Percentiles rank a stretch among this genome's conserved stretches.
These are phyloP conservation scores for Emmonsiellopsis sp. DNA, from an alignment of 2,329 filamentous ascomycete genomes.

Conservation along the genomic window DNA sequence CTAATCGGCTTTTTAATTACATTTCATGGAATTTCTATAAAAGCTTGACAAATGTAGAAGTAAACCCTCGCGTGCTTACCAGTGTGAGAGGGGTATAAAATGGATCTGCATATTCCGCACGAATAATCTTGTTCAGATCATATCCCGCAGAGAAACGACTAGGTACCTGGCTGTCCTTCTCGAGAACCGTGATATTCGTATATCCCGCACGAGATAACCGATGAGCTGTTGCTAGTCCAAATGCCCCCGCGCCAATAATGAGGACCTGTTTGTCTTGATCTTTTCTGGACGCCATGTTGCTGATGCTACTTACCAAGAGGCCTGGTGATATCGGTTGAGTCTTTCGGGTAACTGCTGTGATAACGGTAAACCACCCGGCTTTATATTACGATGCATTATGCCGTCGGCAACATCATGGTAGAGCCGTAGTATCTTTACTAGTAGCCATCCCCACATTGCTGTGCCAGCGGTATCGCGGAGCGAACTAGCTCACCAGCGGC, in stretches of 20 bases:
- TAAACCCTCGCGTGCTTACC: conserved; percentile 21
- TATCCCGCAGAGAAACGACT: conserved; percentile 47
- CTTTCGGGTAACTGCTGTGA: no score
- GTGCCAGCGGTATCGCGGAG: no score
- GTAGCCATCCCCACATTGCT: no score
- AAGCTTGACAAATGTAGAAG: conserved; percentile 5
- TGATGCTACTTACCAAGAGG: no score
- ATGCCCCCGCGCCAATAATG: conserved; percentile 40
- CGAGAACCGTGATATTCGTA: conserved; percentile 40
- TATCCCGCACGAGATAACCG: conserved; percentile 38
- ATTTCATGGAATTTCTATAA: no score
- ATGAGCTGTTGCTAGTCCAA: conserved; percentile 42
- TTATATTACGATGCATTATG: no score
- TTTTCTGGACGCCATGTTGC: neutral
- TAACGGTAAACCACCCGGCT: no score
- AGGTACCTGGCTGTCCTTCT: conserved; percentile 36
- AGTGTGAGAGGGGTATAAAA: conserved; percentile 48
- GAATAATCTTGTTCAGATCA: conserved; percentile 53
- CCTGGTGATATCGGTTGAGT: no score
- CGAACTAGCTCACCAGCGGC: no score
- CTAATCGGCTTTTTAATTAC: no score
- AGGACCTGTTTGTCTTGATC: conserved; percentile 12
- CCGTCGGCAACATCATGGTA: no score
- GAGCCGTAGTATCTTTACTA: no score
- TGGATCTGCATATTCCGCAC: conserved; percentile 49